Evolutionary conservation across 768 basidiomycete species (phyloP), one percentile per base, ranked within the genome.

Genomic region (Lanmaoa pseudosensibilis): DNA sequence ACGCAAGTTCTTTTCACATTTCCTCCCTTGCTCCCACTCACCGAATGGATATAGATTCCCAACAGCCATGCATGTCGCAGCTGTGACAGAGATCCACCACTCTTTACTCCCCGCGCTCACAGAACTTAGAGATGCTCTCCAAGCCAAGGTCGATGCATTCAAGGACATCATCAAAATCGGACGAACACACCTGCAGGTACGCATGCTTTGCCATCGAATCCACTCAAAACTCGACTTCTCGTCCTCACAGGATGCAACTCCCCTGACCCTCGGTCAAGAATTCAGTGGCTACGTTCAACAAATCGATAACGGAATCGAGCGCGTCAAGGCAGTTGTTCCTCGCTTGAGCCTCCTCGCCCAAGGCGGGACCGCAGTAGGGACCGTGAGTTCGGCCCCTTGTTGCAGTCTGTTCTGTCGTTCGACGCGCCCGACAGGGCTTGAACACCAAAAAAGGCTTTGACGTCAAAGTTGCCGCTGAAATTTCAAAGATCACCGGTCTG

Each of bases 211-310:
- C 19, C 34, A 11, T 46, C 43, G 34, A 23, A 23, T 19, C 25
- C n/a, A 27, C 27, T 50, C 52, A 34, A 45, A 1, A 34, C 40
- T 7, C 40, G 49, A 46, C 36, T 33, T 30, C 18, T 60, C 40
- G 21, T 56, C 54, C 53, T 48, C 53, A 19, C 69, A 97, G 88
- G 97, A 99, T 73, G 97, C 97, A 4, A 98, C 97, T 0, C 97
- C 97, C 13, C 75, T 99, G 62, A 98, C 97, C 16, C 86, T 99
- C 39, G 97, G 97, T 16, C 97, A 98, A 77, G 97, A 99, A 77
- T 98, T 99, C 77, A 92, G 90, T 55, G 97, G 97, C 36, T 99
- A 99, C 75, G 97, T 94, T 18, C 91, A 94, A 70, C 97, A 99
- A 74, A 72, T 98, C 54, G 79, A 87, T 19, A 94, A 96, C 73